Percentiles rank a stretch among this genome's conserved stretches.
phyloP scores from a whole-genome alignment of 2,329 filamentous ascomycete species.

The Nannizziopsis barbatae region DNA sequence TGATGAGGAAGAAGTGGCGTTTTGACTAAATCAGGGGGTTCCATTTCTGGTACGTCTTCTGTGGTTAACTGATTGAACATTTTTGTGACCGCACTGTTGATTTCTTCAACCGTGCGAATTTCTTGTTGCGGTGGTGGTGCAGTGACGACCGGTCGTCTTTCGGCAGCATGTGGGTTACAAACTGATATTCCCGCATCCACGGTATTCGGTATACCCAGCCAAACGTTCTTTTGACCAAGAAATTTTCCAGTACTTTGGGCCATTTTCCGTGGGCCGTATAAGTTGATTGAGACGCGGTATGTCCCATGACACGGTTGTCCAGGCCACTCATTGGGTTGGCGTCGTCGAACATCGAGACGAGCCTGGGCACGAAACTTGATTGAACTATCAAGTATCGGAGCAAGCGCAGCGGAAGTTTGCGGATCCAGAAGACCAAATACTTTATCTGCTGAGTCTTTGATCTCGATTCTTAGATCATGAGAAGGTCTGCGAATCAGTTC shows the following conservation, averaged over 20 bases:
- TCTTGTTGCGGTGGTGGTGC: constrained; percentile 27
- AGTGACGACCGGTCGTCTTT: constrained; percentile 31
- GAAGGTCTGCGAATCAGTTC: constrained; percentile 50
- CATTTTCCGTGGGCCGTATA: constrained; percentile 65
- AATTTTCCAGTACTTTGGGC: constrained; percentile 55
- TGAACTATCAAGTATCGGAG: constrained; percentile 59
- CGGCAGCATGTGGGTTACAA: constrained; percentile 59
- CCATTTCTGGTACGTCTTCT: constrained; percentile 63
- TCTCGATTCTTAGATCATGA: constrained; percentile 53
- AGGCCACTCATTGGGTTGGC: constrained; percentile 50
- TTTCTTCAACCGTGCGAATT: constrained; percentile 67
- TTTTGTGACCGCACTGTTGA: constrained; percentile 68
- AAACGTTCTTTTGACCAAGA: constrained; percentile 55
- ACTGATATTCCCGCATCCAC: constrained; percentile 59
- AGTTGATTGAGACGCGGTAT: constrained; percentile 57
- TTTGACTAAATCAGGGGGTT: constrained; percentile 50
- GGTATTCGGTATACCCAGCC: constrained; percentile 54
- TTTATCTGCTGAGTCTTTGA: constrained; percentile 58
- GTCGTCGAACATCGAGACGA: constrained; percentile 57
- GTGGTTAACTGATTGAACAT: constrained; percentile 78
- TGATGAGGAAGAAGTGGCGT: constrained; percentile 72
- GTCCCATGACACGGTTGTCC: constrained; percentile 51
- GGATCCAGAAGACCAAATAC: constrained; percentile 68
- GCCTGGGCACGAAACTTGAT: constrained; percentile 59
- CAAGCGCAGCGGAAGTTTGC: constrained; percentile 55